Conservation (phyloP, 805 yeast genomes). For the Saccharomycopsis vini region DNA sequence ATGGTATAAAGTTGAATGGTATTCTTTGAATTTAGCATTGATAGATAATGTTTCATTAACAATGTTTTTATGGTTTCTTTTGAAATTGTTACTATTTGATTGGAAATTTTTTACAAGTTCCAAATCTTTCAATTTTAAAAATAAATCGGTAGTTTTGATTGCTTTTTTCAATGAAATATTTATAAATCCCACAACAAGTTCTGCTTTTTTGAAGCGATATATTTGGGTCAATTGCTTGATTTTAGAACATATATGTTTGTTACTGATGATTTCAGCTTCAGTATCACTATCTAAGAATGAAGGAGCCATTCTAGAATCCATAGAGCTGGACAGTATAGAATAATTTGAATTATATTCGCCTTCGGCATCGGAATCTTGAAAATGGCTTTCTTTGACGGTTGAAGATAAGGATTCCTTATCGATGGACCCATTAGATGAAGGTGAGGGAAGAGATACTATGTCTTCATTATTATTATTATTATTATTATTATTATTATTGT, state of each 20-base stretch:
- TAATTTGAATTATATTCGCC: not conserved
- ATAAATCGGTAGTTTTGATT: constrained; percentile 7
- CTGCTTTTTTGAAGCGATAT: constrained; percentile 1
- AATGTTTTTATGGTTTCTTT: constrained; percentile 9
- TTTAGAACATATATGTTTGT: too few relatives aligned
- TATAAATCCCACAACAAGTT: constrained; percentile 2
- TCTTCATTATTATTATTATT: not conserved
- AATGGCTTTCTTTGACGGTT: not conserved
- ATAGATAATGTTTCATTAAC: constrained; percentile 9
- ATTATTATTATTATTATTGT: not conserved
- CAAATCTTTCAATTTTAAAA: constrained; percentile 13
- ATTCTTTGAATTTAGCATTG: constrained; percentile 4
- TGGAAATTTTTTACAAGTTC: constrained; percentile 12
- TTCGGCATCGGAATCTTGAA: not conserved
- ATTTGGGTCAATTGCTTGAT: not conserved
- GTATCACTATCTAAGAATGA: too few relatives aligned
- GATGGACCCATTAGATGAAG: not conserved
- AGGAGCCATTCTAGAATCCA: too few relatives aligned
- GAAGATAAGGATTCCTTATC: not conserved
- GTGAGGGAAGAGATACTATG: not conserved
- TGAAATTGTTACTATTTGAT: constrained; percentile 15
- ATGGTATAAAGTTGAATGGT: constrained; percentile 1
- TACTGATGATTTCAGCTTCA: too few relatives aligned
- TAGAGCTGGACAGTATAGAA: not conserved
- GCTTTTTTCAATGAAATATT: constrained; percentile 3